Conservation (phyloP, 768 basidiomycete genomes). For the Mycena haematopus region DNA sequence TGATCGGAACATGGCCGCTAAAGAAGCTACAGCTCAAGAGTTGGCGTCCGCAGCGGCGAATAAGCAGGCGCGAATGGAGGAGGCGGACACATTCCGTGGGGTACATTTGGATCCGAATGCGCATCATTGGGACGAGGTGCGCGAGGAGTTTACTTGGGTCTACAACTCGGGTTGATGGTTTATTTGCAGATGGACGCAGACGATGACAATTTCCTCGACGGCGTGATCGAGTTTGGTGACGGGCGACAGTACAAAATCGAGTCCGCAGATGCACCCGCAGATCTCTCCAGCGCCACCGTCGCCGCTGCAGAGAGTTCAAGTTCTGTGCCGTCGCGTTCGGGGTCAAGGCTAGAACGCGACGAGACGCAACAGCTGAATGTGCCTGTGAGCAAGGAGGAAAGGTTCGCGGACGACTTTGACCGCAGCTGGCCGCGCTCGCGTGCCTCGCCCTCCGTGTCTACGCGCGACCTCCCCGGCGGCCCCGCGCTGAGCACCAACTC, state of each 20-base stretch:
- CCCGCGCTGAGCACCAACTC: slow-evolving; percentile 14
- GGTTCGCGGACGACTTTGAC: slow-evolving; percentile 94
- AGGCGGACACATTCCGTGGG: slow-evolving; percentile 93
- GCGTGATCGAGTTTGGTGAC: slow-evolving; percentile 95
- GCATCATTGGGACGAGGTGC: slow-evolving; percentile 97
- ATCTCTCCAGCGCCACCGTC: slow-evolving; percentile 29
- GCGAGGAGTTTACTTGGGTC: slow-evolving; percentile 35
- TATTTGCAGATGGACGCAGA: slow-evolving; percentile 83
- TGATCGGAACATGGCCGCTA: slow-evolving; percentile 40
- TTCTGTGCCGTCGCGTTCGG: slow-evolving; percentile 32
- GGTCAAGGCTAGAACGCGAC: slow-evolving; percentile 31
- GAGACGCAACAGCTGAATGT: slow-evolving; percentile 34
- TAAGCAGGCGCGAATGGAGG: slow-evolving; percentile 74
- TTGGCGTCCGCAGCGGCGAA: slow-evolving; percentile 51
- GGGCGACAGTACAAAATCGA: slow-evolving; percentile 90
- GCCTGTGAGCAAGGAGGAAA: slow-evolving; percentile 83
- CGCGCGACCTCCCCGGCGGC: slow-evolving; percentile 44
- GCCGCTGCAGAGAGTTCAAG: slow-evolving; percentile 12
- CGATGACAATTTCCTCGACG: slow-evolving; percentile 86
- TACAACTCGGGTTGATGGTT: slow-evolving; percentile 7
- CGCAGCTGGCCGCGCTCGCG: slow-evolving; percentile 91
- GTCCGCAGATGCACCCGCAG: slow-evolving; percentile 44
- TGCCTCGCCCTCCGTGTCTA: slow-evolving; percentile 50
- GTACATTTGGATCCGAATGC: slow-evolving; percentile 93
- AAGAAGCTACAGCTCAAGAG: slow-evolving; percentile 49